Evolutionary conservation across 805 yeast species (phyloP).

Genomic region (Ogataea nonfermentans): DNA sequence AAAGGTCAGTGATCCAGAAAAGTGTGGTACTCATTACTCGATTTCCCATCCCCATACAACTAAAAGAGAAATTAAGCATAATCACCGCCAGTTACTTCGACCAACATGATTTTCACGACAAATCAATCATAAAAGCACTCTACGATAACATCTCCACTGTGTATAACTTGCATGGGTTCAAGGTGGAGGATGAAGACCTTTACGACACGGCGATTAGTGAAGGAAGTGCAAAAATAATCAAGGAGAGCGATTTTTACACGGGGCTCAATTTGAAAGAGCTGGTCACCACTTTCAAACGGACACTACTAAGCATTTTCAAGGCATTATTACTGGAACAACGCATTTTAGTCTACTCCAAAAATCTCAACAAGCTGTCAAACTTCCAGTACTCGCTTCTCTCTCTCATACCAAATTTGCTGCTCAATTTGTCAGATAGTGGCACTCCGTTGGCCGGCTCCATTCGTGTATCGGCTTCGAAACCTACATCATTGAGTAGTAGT

Average conservation of each 20-base stretch:
- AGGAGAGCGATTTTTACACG: slow-evolving; percentile 62
- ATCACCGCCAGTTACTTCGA: slow-evolving; percentile 83
- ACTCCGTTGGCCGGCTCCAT: slow-evolving; percentile 64
- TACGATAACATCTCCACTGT: slow-evolving; percentile 60
- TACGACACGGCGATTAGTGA: slow-evolving; percentile 21
- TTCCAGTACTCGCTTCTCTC: slow-evolving; percentile 82
- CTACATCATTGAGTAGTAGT: slow-evolving; percentile 69
- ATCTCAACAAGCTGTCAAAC: slow-evolving; percentile 77
- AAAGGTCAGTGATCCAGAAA: slow-evolving; percentile 84
- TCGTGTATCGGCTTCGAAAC: slow-evolving; percentile 49
- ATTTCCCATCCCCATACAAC: slow-evolving; percentile 83
- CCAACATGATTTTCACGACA: slow-evolving; percentile 76
- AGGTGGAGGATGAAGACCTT: slow-evolving; percentile 32
- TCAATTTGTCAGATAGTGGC: slow-evolving; percentile 72
- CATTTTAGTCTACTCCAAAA: slow-evolving; percentile 73
- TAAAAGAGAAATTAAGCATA: slow-evolving; percentile 85
- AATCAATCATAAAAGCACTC: slow-evolving; percentile 61
- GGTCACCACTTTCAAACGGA: slow-evolving; percentile 54
- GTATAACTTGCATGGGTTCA: slow-evolving; percentile 33
- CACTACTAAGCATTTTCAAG: slow-evolving; percentile 68
- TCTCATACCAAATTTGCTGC: slow-evolving; percentile 75
- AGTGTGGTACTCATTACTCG: slow-evolving; percentile 78
- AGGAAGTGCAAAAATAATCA: slow-evolving; percentile 31
- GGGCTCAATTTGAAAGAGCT: slow-evolving; percentile 73
- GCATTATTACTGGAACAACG: slow-evolving; percentile 72